phyloP scores from a whole-genome alignment of 345 rosid species.

The Eucalyptus tenuipes region DNA sequence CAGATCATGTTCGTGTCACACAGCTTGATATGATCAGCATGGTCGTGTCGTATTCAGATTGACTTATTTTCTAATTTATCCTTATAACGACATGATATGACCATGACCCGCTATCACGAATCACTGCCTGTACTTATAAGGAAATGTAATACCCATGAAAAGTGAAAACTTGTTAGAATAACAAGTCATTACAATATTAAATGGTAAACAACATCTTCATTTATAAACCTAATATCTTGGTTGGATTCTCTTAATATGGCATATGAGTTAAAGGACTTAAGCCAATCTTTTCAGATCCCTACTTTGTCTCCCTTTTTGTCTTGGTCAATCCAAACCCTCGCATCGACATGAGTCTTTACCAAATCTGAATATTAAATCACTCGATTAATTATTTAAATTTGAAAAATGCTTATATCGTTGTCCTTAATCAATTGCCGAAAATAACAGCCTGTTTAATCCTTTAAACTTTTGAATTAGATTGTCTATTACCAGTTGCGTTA shows the following conservation, averaged over 20 bases:
- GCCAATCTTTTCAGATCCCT: neutral
- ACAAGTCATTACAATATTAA: neutral
- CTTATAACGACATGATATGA: neutral
- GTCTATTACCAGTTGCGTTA: neutral
- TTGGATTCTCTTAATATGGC: fast-evolving
- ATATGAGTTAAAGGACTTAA: neutral
- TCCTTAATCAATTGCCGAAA: too few relatives aligned
- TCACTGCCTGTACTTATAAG: neutral
- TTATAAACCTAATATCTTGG: neutral
- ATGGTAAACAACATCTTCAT: neutral
- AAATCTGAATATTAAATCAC: neutral
- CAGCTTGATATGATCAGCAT: fast-evolving
- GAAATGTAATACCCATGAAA: neutral
- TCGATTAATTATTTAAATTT: neutral
- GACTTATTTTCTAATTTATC: neutral
- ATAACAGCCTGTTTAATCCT: too few relatives aligned
- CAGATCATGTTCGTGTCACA: neutral
- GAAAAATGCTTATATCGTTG: too few relatives aligned
- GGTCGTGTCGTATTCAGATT: neutral
- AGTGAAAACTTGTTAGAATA: neutral
- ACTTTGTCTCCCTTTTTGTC: neutral
- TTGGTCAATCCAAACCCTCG: neutral
- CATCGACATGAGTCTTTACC: neutral
- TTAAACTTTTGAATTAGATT: neutral
- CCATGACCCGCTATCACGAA: neutral